Percentiles rank a stretch among this genome's conserved stretches.
Evolutionary conservation across 2,329 filamentous ascomycete species (phyloP).

Genomic region (Apiospora aurea): DNA sequence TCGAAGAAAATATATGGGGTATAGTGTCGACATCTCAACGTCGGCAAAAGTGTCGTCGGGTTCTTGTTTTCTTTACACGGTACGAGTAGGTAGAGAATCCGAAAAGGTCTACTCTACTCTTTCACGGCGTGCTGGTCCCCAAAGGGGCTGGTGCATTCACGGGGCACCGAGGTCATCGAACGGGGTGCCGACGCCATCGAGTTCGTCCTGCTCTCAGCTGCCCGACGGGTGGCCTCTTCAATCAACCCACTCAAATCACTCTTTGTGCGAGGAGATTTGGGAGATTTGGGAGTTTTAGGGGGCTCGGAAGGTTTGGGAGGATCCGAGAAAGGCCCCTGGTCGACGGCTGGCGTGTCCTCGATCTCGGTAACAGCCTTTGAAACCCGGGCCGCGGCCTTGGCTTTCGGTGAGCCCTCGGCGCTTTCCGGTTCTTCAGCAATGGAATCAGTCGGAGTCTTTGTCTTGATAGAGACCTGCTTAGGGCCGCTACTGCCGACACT

Average conservation of each 20-base stretch:
- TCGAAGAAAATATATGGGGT: conserved; percentile 29
- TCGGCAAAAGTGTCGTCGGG: conserved; percentile 32
- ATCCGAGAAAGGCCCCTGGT: conserved; percentile 67
- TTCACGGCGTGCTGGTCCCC: conserved; percentile 43
- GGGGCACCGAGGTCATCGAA: conserved; percentile 28
- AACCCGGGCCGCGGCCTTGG: conserved; percentile 41
- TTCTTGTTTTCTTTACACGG: neutral
- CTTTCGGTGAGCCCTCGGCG: conserved; percentile 27
- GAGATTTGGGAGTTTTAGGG: conserved; percentile 38
- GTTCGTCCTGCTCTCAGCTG: conserved; percentile 44
- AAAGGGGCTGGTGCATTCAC: conserved; percentile 40
- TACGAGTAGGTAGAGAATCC: neutral
- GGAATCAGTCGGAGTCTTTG: conserved; percentile 35
- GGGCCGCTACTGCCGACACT: conserved; percentile 58
- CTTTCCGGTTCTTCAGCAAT: conserved; percentile 28
- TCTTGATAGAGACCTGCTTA: conserved; percentile 47
- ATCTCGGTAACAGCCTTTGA: conserved; percentile 57
- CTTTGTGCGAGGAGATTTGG: conserved; percentile 31
- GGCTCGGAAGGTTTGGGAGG: conserved; percentile 50
- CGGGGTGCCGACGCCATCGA: conserved; percentile 29
- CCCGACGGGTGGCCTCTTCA: conserved; percentile 57
- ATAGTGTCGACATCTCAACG: conserved; percentile 31
- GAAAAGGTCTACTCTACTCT: conserved; percentile 33
- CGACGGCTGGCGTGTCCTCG: conserved; percentile 56
- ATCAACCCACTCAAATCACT: conserved; percentile 62